A percentile compares a stretch with the other conserved stretches of the same genome.
phyloP scores from a whole-genome alignment of 192 early-diverging fungal genomes.

The Funneliformis geosporum region DNA sequence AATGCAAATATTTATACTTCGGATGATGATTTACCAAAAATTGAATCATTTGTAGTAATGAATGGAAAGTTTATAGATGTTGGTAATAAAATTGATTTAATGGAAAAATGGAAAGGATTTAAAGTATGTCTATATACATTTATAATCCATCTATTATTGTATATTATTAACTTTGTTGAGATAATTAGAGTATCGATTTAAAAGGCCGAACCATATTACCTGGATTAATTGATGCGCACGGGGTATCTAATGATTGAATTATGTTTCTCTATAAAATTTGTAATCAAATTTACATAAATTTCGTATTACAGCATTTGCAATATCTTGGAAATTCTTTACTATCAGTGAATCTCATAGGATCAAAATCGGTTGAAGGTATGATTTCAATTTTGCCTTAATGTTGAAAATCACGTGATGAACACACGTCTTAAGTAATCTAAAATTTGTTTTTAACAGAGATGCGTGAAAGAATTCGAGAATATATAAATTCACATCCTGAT shows the following conservation, averaged over 20 bases:
- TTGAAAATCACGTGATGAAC: not conserved
- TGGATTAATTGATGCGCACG: constrained; percentile 58
- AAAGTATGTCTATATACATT: not conserved
- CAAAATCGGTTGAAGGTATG: constrained; percentile 25
- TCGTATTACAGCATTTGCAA: constrained; percentile 44
- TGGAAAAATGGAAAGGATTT: constrained; percentile 22
- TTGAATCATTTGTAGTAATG: constrained; percentile 43
- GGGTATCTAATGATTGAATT: constrained; percentile 30
- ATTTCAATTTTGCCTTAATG: not conserved
- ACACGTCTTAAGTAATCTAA: not conserved
- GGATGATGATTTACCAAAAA: constrained; percentile 31
- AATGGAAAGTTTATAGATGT: constrained; percentile 45
- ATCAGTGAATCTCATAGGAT: constrained; percentile 14
- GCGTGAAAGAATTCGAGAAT: not conserved
- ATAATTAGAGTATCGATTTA: constrained; percentile 32
- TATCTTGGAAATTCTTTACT: constrained; percentile 34
- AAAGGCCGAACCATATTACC: constrained; percentile 43
- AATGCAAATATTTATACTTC: constrained; percentile 48
- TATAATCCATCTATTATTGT: not conserved
- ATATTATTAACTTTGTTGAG: not conserved
- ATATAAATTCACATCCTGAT: not conserved
- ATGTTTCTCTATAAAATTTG: not conserved
- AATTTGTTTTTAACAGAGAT: not conserved
- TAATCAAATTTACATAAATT: not conserved
- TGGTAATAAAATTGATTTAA: constrained; percentile 30